Evolutionary conservation across 352 stramenopile genomes (phyloP).

Genomic region (Phytophthora uliginosa): DNA sequence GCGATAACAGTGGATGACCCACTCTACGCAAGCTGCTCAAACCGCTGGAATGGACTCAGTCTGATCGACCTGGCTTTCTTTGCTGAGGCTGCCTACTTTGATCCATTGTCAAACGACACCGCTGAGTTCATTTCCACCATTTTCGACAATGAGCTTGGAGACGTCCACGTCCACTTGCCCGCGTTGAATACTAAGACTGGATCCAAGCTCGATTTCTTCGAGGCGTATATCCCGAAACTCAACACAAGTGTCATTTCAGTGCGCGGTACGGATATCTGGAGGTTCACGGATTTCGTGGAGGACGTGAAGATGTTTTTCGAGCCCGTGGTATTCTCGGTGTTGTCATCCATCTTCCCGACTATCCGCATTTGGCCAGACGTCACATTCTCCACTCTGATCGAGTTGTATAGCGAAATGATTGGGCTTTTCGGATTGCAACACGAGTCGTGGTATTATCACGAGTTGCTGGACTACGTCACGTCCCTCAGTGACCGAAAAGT

Average conservation of each 20-base stretch:
- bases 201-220: conserved; percentile 89
- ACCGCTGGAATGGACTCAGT: conserved; percentile 79
- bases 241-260: conserved; percentile 92
- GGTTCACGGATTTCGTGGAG: conserved; percentile 92
- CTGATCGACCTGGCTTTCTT: conserved; percentile 89
- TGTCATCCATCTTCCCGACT: conserved; percentile 91
- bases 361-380: conserved; percentile 94
- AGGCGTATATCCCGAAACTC: conserved; percentile 77
- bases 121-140: conserved; percentile 75
- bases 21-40: conserved; percentile 81
- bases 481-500: conserved; percentile 86
- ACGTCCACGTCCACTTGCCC: conserved; percentile 68
- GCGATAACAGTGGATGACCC: conserved; percentile 59
- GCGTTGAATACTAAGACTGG: conserved; percentile 84
- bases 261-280: conserved; percentile 90
- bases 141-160: conserved; percentile 56
- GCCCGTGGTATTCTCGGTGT: conserved; percentile 90
- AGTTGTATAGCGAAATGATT: conserved; percentile 90
- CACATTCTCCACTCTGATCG: conserved; percentile 88
- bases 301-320: conserved; percentile 94
- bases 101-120: conserved; percentile 85
- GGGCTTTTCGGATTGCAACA: conserved; percentile 90
- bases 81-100: conserved; percentile 90
- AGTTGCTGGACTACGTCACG: conserved; percentile 86
- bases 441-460: conserved; percentile 90